Evolutionary conservation across 441 rosid genomes (phyloP).

Genomic region (Gossypium gossypioides): DNA sequence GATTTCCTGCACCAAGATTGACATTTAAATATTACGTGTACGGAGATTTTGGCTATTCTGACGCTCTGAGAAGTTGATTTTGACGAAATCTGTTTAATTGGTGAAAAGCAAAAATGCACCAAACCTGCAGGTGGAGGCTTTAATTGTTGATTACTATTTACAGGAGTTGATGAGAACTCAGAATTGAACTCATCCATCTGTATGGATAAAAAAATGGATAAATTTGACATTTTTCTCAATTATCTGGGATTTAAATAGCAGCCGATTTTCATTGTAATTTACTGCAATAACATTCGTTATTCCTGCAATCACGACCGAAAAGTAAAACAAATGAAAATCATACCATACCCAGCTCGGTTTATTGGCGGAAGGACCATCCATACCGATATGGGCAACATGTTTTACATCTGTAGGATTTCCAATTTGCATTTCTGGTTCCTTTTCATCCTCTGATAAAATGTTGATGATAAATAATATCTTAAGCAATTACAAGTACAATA

Average conservation of each 20-base stretch:
- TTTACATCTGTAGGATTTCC: constrained; percentile 82
- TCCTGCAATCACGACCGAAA: neutral
- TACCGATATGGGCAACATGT: constrained; percentile 81
- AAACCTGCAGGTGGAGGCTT: neutral
- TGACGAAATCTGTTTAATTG: no score
- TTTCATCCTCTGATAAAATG: constrained; percentile 28
- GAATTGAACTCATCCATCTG: constrained; percentile 58
- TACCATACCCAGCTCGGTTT: constrained; percentile 68
- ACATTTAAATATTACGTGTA: constrained; percentile 13
- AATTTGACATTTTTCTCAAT: neutral
- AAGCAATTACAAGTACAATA: neutral
- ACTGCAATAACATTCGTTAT: neutral
- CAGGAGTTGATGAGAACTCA: constrained; percentile 22
- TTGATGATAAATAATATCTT: neutral
- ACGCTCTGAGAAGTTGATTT: no score
- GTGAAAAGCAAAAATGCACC: neutral
- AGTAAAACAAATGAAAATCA: neutral
- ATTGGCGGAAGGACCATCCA: constrained; percentile 50
- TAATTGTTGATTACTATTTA: constrained; percentile 19
- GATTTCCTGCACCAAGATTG: neutral
- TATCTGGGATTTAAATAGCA: neutral
- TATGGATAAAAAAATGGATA: neutral
- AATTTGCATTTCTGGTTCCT: constrained; percentile 64
- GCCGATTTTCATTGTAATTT: neutral
- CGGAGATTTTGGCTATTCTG: neutral